phyloP scores from a whole-genome alignment of 805 yeast genomes.

The Metschnikowia rubicola region DNA sequence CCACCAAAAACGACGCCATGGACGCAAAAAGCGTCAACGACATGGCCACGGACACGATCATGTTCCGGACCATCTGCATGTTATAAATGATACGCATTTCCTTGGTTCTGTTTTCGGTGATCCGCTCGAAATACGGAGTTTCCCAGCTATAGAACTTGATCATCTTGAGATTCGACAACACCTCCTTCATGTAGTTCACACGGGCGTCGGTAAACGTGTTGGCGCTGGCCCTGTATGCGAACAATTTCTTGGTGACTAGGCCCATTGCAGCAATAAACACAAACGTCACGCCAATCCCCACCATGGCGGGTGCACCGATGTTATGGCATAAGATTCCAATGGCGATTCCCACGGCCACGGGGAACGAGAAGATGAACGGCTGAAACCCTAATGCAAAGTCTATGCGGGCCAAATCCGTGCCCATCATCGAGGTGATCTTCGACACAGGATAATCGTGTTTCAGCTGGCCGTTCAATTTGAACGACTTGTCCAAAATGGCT shows the following conservation, averaged over 20 bases:
- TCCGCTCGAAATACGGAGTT: constrained; percentile 59
- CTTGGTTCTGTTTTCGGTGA: constrained; percentile 50
- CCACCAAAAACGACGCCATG: constrained; percentile 46
- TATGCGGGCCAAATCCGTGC: constrained; percentile 77
- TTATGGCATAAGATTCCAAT: constrained; percentile 61
- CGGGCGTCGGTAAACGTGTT: constrained; percentile 70
- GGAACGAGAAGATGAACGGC: constrained; percentile 61
- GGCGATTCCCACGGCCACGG: constrained; percentile 59
- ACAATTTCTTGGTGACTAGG: constrained; percentile 45
- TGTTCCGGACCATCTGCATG: constrained; percentile 63
- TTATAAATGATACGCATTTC: constrained; percentile 62
- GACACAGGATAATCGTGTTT: constrained; percentile 62
- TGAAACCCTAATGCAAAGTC: constrained; percentile 73
- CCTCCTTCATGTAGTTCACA: constrained; percentile 73
- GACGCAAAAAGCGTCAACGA: constrained; percentile 71
- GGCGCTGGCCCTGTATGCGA: constrained; percentile 54
- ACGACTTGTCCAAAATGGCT: constrained; percentile 65
- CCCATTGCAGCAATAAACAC: constrained; percentile 50
- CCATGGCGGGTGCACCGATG: constrained; percentile 69
- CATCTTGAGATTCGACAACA: constrained; percentile 70
- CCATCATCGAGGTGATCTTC: constrained; percentile 70
- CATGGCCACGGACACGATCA: constrained; percentile 56
- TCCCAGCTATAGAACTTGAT: constrained; percentile 94
- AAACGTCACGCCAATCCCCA: constrained; percentile 59
- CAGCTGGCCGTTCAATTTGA: constrained; percentile 55